Evolutionary conservation across 495 filamentous ascomycete species (phyloP), one percentile per base, ranked within the genome.

Genomic region (Xanthoparmelia taractica): DNA sequence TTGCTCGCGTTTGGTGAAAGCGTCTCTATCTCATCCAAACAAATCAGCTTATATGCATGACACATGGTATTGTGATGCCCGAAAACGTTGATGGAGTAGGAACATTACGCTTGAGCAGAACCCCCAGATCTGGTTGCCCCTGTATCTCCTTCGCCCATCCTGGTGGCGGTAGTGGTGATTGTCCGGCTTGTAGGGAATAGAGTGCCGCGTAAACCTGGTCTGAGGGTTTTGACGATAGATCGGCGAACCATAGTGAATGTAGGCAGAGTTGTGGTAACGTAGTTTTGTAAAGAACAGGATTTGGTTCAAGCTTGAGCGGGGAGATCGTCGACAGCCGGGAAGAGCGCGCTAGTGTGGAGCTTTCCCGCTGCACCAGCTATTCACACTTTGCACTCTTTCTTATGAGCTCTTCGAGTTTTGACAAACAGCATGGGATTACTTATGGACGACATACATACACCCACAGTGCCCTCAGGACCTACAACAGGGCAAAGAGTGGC

Each of bases 1-100:
- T 66, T 85, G 85, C 78, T 99, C 94, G 68, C 94, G 91, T 73
- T 86, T 85, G 72, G 87, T 87, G 83, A 96, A 99, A 58, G 87
- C 80, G 73, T 99, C 94, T 64, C 92, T 93, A 65, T 58, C 11
- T 41, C 25, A 38, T 23, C 10, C 15, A 27, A 37, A 2, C 12
- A 23, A 15, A 31, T 63, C 36, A 65, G 63, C 61, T 47, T 45
- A 11, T 8, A 18, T 25, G 17, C 5, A 10, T n/a, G 6, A 4
- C 36, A 38, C 4, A 12, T 25, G 27, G n/a, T 12, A 23, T 13
- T n/a, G 36, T 33, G 8, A 18, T 13, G 27, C 18, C 11, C 10
- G n/a, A 13, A 47, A 3, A 41, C 31, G 34, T 34, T 29, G 29
- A 13, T 13, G 54, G 65, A 58, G 38, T 11, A 13, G 33, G 17